Evolutionary conservation across 192 early-diverging fungal species (phyloP), one percentile per base, ranked within the genome.

Genomic region (Rhizoclosmatium globosum): DNA sequence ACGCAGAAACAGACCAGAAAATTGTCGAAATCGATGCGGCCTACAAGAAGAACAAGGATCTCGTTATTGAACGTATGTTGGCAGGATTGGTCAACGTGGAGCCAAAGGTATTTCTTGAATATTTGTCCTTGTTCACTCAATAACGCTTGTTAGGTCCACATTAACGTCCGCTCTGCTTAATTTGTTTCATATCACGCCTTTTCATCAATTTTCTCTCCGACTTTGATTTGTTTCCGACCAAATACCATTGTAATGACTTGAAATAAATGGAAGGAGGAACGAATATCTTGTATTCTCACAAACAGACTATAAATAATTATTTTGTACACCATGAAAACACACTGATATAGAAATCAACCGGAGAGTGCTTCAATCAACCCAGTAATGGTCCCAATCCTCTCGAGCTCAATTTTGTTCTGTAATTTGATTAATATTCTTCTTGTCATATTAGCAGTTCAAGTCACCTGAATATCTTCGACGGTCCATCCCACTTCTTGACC

Each of bases 61-160:
- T 79, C 47, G 94, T 94, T 31, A 83, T 94, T 77, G 85, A 90
- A 2, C 93, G 90, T 82, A 72, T 96, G 68, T 76, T 96, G 23
- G 84, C 84, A 6, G 84, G 85, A 6, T 81, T 95, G 57, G 84
- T 86, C 45, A 90, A 84, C 53, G 93, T 94, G 45, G 80, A 94
- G 67, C 93, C 93, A 47, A 85, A 89, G 82, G 85, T 93, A 70
- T 7, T 78, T 17, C 31, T 23, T 45, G 7, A 7, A 13, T 3
- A 46, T n/a, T 15, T 56, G 19, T 46, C 43, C 59, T 17, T 43
- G 15, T 17, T 41, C 42, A 21, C 41, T 60, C 21, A 47, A 62
- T 60, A 45, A 46, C 15, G 38, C n/a, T 62, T 45, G 59, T 64
- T 44, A 74, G 72, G 72, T 74, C 44, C 72, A 74, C 72, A 39